A percentile compares a stretch with the other conserved stretches of the same genome.
phyloP scores from a whole-genome alignment of 495 filamentous ascomycete genomes.

The Staphylotrichum longicolle region DNA sequence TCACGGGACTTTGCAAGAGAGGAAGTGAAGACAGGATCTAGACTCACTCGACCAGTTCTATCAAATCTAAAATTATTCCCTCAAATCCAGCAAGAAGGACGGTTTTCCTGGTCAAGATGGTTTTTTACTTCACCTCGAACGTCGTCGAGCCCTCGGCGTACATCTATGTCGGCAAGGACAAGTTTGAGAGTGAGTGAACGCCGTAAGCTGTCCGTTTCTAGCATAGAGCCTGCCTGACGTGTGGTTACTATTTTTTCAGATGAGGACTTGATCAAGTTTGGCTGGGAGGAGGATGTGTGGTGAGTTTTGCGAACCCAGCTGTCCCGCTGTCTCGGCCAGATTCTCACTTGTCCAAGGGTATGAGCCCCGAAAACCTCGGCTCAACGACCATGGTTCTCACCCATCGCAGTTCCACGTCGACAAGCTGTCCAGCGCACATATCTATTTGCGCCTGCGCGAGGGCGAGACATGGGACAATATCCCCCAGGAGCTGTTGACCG shows the following conservation, averaged over 20 bases:
- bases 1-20: not conserved
- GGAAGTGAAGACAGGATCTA: not conserved
- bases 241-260: constrained; percentile 52
- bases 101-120: constrained; percentile 56
- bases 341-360: constrained; percentile 16
- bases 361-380: constrained; percentile 1
- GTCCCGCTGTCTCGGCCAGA: not conserved
- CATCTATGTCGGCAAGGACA: constrained; percentile 97
- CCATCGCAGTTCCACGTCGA: constrained; percentile 83
- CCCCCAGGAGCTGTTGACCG: constrained; percentile 68
- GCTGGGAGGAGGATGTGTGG: constrained; percentile 95
- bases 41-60: too few species aligned
- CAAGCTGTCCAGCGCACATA: constrained; percentile 93
- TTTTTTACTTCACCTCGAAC: constrained; percentile 92
- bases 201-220: not conserved
- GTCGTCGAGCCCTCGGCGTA: constrained; percentile 68
- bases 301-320: constrained; percentile 38
- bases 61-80: not conserved
- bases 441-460: constrained; percentile 82
- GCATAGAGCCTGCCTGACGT: not conserved
- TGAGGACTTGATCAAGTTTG: constrained; percentile 91
- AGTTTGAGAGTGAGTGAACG: constrained; percentile 83
- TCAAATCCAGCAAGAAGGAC: too few species aligned
- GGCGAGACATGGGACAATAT: constrained; percentile 85
- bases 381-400: constrained; percentile 14